A percentile compares a stretch with the other conserved stretches of the same genome.
Conservation (phyloP, 1,139 yeast genomes). For the Torulaspora pretoriensis region DNA sequence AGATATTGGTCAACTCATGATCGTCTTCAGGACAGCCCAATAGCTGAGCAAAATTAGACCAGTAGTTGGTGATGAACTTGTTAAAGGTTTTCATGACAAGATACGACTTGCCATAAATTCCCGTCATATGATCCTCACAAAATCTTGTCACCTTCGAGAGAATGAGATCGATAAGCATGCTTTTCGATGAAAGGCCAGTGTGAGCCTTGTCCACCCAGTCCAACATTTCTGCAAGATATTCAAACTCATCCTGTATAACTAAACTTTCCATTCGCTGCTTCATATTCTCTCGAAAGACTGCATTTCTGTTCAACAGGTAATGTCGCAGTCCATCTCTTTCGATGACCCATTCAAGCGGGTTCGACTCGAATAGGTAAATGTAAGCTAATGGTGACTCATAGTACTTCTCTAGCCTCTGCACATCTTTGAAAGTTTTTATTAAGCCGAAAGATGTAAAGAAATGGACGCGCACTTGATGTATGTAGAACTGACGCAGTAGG, state of each 20-base stretch:
- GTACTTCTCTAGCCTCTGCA: constrained; percentile 23
- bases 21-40: constrained; percentile 28
- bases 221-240: constrained; percentile 21
- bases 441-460: constrained; percentile 20
- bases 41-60: constrained; percentile 26
- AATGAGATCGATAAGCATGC: constrained; percentile 42
- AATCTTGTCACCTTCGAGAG: constrained; percentile 41
- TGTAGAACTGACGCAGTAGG: constrained; percentile 22
- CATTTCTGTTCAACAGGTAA: constrained; percentile 26
- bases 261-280: constrained; percentile 15
- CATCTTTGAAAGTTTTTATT: constrained; percentile 22
- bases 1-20: constrained; percentile 36
- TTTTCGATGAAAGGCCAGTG: constrained; percentile 19
- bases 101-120: constrained; percentile 40
- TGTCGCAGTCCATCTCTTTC: constrained; percentile 27
- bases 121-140: constrained; percentile 39
- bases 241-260: constrained; percentile 30
- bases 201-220: constrained; percentile 29
- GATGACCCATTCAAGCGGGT: constrained; percentile 16
- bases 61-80: constrained; percentile 24
- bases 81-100: constrained; percentile 39
- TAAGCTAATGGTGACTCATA: constrained; percentile 28
- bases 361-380: constrained; percentile 15
- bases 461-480: constrained; percentile 23
- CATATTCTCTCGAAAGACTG: constrained; percentile 17